Conservation (phyloP, 140 eudicot species). For the Anethum foeniculum region DNA sequence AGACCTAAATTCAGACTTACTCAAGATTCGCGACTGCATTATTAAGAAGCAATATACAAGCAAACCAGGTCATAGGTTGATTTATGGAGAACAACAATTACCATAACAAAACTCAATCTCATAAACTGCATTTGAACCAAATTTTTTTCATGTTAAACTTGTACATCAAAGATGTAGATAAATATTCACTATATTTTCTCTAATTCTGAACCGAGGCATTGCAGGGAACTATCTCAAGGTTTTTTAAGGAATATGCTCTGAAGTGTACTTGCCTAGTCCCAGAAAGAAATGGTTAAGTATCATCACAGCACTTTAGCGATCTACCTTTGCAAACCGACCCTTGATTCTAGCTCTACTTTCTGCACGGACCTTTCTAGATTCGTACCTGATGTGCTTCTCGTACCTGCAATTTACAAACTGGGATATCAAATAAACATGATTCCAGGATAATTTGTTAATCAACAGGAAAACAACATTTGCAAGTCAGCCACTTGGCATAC, state of each 20-base stretch:
- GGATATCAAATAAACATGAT: not conserved
- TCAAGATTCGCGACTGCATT: not conserved
- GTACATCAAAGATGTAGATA: too few species aligned
- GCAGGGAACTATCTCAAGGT: too few species aligned
- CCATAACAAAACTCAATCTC: not conserved
- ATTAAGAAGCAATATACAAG: not conserved
- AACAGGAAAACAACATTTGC: not conserved
- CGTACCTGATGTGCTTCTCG: constrained; percentile 90
- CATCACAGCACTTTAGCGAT: constrained; percentile 14
- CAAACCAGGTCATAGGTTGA: not conserved
- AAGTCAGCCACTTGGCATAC: not conserved
- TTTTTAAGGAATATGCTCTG: not conserved
- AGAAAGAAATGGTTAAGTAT: not conserved
- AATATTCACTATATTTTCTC: too few species aligned
- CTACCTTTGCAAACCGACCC: constrained; percentile 93
- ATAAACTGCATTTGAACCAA: too few species aligned
- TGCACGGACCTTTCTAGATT: constrained; percentile 85
- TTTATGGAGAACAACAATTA: not conserved
- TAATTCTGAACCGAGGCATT: too few species aligned
- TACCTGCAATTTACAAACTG: constrained; percentile 37
- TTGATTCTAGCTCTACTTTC: constrained; percentile 74
- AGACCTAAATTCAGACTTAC: not conserved
- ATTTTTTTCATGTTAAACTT: too few species aligned
- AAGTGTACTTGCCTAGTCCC: not conserved
- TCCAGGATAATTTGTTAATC: not conserved